phyloP scores from a whole-genome alignment of 352 stramenopile genomes.

The Phytophthora sojae region DNA sequence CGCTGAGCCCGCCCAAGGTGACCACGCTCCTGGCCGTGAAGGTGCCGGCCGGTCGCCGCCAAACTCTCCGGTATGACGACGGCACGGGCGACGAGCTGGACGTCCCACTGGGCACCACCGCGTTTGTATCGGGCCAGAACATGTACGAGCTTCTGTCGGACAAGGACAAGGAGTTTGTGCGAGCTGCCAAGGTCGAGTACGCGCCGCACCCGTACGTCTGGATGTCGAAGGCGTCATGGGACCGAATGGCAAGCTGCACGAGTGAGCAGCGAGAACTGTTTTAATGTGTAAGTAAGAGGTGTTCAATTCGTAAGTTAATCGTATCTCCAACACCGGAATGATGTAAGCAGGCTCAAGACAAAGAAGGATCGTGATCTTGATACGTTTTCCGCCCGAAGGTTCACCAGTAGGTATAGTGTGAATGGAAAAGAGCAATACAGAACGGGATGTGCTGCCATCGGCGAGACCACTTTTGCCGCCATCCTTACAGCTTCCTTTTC shows the following conservation, averaged over 20 bases:
- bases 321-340: no score
- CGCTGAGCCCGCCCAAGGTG: slow-evolving; percentile 38
- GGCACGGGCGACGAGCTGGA: slow-evolving; percentile 35
- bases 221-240: slow-evolving; percentile 46
- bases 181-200: slow-evolving; percentile 37
- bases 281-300: background rate
- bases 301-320: no score
- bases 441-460: background rate
- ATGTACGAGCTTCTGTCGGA: slow-evolving; percentile 42
- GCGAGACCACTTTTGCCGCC: background rate
- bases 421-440: background rate
- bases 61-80: slow-evolving; percentile 42
- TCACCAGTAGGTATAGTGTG: no score
- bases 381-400: background rate
- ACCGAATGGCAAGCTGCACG: slow-evolving; percentile 31
- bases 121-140: slow-evolving; percentile 41
- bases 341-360: no score
- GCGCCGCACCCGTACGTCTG: slow-evolving; percentile 43
- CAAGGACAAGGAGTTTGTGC: slow-evolving; percentile 40
- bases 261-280: slow-evolving; percentile 6
- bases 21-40: slow-evolving; percentile 38
- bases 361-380: background rate
- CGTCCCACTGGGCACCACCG: slow-evolving; percentile 34
- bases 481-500: background rate
- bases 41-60: slow-evolving; percentile 28